Conservation (phyloP, 2,329 filamentous ascomycete species). For the Aureobasidium vineae region DNA sequence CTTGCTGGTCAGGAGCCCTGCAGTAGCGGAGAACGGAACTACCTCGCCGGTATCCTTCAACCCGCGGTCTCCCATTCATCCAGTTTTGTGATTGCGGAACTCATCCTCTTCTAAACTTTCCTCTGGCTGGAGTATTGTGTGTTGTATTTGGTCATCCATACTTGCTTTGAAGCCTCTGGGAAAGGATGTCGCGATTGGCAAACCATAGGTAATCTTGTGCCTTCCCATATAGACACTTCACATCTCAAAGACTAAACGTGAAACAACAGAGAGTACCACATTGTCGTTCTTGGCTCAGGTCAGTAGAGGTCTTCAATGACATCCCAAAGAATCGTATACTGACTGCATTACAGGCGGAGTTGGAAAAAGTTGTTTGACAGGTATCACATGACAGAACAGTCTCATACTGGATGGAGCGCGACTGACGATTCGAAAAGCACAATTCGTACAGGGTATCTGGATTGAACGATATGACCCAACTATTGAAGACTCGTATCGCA, state of each 20-base stretch:
- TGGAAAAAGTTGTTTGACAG: constrained; percentile 88
- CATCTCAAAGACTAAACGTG: neutral
- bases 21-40: constrained; percentile 14
- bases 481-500: constrained; percentile 62
- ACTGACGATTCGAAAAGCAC: constrained; percentile 55
- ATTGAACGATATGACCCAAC: constrained; percentile 71
- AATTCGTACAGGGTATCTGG: constrained; percentile 93
- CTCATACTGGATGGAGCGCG: neutral
- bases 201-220: constrained; percentile 32
- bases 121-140: neutral
- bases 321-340: neutral
- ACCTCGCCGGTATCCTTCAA: constrained; percentile 6
- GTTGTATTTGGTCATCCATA: neutral
- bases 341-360: constrained; percentile 65
- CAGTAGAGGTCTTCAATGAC: constrained; percentile 34
- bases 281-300: constrained; percentile 80
- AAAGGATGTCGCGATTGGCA: constrained; percentile 36
- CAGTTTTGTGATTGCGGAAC: neutral
- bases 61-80: neutral
- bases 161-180: neutral
- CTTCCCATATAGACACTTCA: neutral
- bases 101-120: no score
- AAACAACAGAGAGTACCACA: constrained; percentile 66
- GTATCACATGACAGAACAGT: constrained; percentile 49
- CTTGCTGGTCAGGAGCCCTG: constrained; percentile 25